Evolutionary conservation across 805 yeast species (phyloP).

Genomic region (Danielozyma ontarioensis): DNA sequence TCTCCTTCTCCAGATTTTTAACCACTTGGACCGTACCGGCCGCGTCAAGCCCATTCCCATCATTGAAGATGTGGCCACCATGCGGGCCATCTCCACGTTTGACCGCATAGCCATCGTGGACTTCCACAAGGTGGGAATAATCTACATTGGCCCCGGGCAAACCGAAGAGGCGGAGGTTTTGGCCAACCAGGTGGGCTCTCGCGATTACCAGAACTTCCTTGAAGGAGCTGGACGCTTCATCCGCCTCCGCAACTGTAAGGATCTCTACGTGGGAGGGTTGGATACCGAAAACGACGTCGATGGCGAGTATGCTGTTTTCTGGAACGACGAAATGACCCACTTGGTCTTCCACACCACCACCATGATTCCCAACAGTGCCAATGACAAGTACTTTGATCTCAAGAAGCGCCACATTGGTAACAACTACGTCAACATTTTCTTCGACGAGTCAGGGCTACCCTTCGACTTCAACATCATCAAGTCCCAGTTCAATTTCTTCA

Average conservation of each 20-base stretch:
- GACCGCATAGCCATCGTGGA: slow-evolving; percentile 77
- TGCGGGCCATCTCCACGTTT: slow-evolving; percentile 50
- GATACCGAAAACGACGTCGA: slow-evolving; percentile 66
- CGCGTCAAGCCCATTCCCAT: slow-evolving; percentile 44
- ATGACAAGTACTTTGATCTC: slow-evolving; percentile 41
- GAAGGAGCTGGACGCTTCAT: slow-evolving; percentile 55
- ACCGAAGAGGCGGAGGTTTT: slow-evolving; percentile 58
- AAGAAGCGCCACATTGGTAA: slow-evolving; percentile 88
- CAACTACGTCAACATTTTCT: slow-evolving; percentile 73
- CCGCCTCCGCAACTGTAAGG: slow-evolving; percentile 48
- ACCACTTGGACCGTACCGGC: slow-evolving; percentile 32
- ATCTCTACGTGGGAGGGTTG: slow-evolving; percentile 69
- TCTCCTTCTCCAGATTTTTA: slow-evolving; percentile 46
- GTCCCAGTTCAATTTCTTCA: slow-evolving; percentile 80
- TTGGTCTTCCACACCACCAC: slow-evolving; percentile 76
- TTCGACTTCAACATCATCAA: slow-evolving; percentile 67
- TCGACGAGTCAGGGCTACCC: slow-evolving; percentile 63
- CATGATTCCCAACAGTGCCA: slow-evolving; percentile 58
- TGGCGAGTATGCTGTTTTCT: slow-evolving; percentile 70
- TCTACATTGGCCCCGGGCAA: slow-evolving; percentile 72
- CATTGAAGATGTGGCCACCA: slow-evolving; percentile 42
- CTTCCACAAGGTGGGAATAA: slow-evolving; percentile 71
- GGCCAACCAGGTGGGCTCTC: slow-evolving; percentile 60
- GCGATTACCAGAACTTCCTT: slow-evolving; percentile 55
- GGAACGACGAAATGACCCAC: slow-evolving; percentile 69